A percentile compares a stretch with the other conserved stretches of the same genome.
Evolutionary conservation across 306 rosid species (phyloP).

Genomic region (Cicer bijugum): DNA sequence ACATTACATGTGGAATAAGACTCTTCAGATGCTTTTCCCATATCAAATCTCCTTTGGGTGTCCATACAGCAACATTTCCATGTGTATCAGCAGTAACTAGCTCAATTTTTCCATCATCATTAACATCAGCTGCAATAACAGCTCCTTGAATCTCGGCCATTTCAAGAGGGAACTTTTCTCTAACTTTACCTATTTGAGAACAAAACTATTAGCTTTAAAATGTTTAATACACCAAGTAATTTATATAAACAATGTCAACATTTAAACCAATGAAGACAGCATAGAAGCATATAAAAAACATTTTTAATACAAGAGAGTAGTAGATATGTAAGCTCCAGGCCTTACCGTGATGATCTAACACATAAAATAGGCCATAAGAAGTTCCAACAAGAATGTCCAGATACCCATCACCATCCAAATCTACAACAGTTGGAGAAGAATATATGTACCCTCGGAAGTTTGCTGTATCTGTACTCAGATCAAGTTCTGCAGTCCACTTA

Average conservation of each 20-base stretch:
- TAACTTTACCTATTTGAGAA: conserved; percentile 74
- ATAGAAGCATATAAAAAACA: conserved; percentile 16
- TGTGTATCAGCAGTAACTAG: conserved; percentile 86
- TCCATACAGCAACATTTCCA: conserved; percentile 98
- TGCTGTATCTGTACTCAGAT: conserved; percentile 84
- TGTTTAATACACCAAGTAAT: background rate
- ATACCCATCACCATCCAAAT: conserved; percentile 97
- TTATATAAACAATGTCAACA: background rate
- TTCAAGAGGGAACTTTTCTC: conserved; percentile 94
- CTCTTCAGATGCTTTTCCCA: conserved; percentile 94
- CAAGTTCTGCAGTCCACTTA: conserved; percentile 90
- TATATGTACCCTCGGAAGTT: conserved; percentile 75
- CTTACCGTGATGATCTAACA: conserved; percentile 93
- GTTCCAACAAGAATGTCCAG: conserved; percentile 96
- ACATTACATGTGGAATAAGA: conserved; percentile 83
- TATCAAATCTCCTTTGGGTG: conserved; percentile 81
- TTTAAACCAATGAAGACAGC: background rate
- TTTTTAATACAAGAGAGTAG: conserved; percentile 12
- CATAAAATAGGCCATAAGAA: conserved; percentile 89
- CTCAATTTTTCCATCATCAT: conserved; percentile 98
- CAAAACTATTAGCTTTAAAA: conserved; percentile 36
- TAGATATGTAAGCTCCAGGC: conserved; percentile 12
- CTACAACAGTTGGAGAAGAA: conserved; percentile 89
- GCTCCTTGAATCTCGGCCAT: conserved; percentile 98
- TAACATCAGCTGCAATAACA: conserved; percentile 92